A percentile compares a stretch with the other conserved stretches of the same genome.
phyloP scores from a whole-genome alignment of 2,329 filamentous ascomycete genomes.

The Erysiphe neolycopersici region DNA sequence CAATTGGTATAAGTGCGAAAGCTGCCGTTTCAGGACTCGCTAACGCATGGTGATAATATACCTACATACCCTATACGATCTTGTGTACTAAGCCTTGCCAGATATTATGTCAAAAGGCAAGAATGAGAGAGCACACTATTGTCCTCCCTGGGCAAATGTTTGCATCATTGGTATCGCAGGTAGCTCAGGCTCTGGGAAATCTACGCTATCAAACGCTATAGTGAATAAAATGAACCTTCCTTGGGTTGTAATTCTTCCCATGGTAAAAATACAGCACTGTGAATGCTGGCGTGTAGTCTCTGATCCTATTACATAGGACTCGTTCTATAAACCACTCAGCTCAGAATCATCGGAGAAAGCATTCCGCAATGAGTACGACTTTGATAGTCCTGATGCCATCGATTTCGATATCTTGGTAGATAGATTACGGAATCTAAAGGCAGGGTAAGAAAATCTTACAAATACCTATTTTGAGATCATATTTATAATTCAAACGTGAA shows the following conservation, averaged over 20 bases:
- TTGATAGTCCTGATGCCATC: conserved; percentile 80
- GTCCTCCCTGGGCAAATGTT: conserved; percentile 84
- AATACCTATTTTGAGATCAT: not conserved
- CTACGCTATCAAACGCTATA: conserved; percentile 75
- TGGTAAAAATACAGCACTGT: conserved; percentile 27
- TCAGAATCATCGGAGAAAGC: conserved; percentile 54
- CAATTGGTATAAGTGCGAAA: too few species aligned
- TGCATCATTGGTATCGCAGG: conserved; percentile 93
- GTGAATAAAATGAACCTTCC: conserved; percentile 72
- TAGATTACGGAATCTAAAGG: conserved; percentile 58
- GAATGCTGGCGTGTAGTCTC: not conserved
- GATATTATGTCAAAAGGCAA: conserved; percentile 5
- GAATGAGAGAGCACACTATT: conserved; percentile 39
- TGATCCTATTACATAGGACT: conserved; percentile 34
- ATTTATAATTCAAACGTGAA: not conserved
- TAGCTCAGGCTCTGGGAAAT: conserved; percentile 85
- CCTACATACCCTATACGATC: too few species aligned
- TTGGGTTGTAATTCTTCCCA: conserved; percentile 94
- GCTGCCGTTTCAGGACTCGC: too few species aligned
- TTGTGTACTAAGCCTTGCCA: too few species aligned
- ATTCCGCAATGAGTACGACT: conserved; percentile 81
- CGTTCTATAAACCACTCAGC: conserved; percentile 80
- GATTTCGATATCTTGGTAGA: conserved; percentile 80
- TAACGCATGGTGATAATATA: too few species aligned
- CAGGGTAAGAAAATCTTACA: conserved; percentile 33